Evolutionary conservation across 495 filamentous ascomycete genomes (phyloP).

Genomic region (Xylaria grammica): DNA sequence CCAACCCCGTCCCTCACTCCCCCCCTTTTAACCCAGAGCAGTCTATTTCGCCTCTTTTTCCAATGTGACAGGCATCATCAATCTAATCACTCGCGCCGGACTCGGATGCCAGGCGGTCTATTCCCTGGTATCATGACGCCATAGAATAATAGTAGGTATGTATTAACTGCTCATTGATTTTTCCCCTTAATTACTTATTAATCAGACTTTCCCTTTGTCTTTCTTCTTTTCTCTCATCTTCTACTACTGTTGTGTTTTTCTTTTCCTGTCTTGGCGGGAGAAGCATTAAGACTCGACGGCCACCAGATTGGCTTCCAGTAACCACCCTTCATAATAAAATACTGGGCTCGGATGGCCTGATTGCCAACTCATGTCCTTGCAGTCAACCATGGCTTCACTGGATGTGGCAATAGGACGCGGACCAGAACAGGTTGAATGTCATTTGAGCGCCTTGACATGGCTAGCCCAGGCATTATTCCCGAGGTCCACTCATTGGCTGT

Average conservation of each 20-base stretch:
- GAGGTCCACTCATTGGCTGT: slow-evolving; percentile 1
- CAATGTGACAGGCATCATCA: background rate
- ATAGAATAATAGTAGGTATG: background rate
- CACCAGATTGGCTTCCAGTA: slow-evolving; percentile 11
- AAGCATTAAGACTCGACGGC: background rate
- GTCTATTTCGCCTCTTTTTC: background rate
- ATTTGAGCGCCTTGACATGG: slow-evolving; percentile 4
- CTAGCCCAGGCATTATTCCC: background rate
- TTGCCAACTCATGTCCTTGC: slow-evolving; percentile 15
- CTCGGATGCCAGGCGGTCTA: slow-evolving; percentile 2
- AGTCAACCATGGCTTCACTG: background rate
- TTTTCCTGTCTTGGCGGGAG: slow-evolving; percentile 18
- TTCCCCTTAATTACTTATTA: slow-evolving; percentile 5
- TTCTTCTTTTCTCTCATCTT: background rate
- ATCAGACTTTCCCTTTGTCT: background rate
- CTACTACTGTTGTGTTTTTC: slow-evolving; percentile 2
- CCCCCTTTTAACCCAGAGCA: slow-evolving; percentile 2
- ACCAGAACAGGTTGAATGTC: slow-evolving; percentile 4
- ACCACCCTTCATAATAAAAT: slow-evolving; percentile 1
- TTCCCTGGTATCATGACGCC: background rate
- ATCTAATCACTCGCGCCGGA: background rate
- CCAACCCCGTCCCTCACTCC: no score
- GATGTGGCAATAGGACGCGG: background rate
- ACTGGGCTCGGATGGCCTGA: slow-evolving; percentile 8
- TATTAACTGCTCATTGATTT: background rate